Percentiles rank a stretch among this genome's conserved stretches.
phyloP scores from a whole-genome alignment of 169 alveolate species.

The Plasmodium relictum region DNA sequence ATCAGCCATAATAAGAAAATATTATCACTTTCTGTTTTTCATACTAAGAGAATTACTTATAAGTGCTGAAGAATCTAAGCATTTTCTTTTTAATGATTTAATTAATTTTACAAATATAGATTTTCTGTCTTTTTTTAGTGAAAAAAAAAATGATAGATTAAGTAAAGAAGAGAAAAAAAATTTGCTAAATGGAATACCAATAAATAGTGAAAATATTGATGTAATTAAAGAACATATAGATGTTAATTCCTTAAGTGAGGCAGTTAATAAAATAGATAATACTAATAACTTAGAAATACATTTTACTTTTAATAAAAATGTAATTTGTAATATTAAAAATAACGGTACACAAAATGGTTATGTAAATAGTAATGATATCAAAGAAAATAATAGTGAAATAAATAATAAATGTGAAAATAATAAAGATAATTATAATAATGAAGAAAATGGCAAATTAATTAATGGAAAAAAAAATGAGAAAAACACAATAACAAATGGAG shows the following conservation, averaged over 20 bases:
- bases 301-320: not conserved
- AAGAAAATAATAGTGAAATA: not conserved
- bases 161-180: conserved; percentile 1
- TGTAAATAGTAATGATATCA: not conserved
- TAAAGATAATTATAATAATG: not conserved
- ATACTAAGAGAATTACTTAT: conserved; percentile 19
- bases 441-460: not conserved
- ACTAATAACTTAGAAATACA: not conserved
- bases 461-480: not conserved
- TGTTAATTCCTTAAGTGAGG: not conserved
- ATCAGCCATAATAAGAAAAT: conserved; percentile 18
- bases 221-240: not conserved
- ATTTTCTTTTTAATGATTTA: conserved; percentile 23
- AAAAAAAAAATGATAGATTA: not conserved
- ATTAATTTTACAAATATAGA: not conserved
- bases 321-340: not conserved
- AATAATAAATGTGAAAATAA: conserved; percentile 13
- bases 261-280: not conserved
- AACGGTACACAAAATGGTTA: not conserved
- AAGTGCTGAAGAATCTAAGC: conserved; percentile 1
- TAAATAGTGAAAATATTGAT: not conserved
- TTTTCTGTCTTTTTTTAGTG: not conserved
- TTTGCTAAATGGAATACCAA: not conserved
- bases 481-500: conserved; percentile 9
- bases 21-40: conserved; percentile 18